Percentiles rank a stretch among this genome's conserved stretches.
These are phyloP conservation scores for Penicillium mononematosum DNA, from an alignment of 495 filamentous ascomycete genomes.

Conservation along the genomic window DNA sequence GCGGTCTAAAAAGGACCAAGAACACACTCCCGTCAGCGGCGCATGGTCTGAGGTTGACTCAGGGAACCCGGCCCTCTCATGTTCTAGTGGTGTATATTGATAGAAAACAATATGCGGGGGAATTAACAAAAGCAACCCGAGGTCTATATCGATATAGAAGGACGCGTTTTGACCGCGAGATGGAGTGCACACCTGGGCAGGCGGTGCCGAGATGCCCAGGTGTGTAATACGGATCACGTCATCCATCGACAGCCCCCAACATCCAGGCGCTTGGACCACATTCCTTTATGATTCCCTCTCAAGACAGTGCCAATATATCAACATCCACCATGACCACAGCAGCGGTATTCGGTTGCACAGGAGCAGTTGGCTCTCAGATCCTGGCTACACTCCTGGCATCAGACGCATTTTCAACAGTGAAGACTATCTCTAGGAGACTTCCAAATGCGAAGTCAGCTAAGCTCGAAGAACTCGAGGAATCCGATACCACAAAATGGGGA, in stretches of 20 bases:
- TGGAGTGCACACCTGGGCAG: no score
- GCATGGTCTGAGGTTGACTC: not conserved
- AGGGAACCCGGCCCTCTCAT: not conserved
- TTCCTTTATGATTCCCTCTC: not conserved
- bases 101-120: not conserved
- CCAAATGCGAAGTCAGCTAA: constrained; percentile 47
- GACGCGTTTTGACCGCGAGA: not conserved
- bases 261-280: not conserved
- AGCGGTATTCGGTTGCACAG: constrained; percentile 56
- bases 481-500: constrained; percentile 37
- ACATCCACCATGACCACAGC: constrained; percentile 37
- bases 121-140: not conserved
- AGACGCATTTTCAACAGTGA: constrained; percentile 44
- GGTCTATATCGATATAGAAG: not conserved
- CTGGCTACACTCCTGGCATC: constrained; percentile 52
- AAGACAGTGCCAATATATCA: not conserved
- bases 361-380: constrained; percentile 57
- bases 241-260: not conserved
- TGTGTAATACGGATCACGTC: not conserved
- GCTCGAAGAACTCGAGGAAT: constrained; percentile 39
- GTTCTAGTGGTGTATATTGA: not conserved
- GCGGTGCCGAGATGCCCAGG: no score
- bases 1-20: not conserved
- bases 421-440: constrained; percentile 58
- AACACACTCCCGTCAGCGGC: not conserved